phyloP scores from a whole-genome alignment of 2,329 filamentous ascomycete genomes.

The Macrophomina pseudophaseolina region DNA sequence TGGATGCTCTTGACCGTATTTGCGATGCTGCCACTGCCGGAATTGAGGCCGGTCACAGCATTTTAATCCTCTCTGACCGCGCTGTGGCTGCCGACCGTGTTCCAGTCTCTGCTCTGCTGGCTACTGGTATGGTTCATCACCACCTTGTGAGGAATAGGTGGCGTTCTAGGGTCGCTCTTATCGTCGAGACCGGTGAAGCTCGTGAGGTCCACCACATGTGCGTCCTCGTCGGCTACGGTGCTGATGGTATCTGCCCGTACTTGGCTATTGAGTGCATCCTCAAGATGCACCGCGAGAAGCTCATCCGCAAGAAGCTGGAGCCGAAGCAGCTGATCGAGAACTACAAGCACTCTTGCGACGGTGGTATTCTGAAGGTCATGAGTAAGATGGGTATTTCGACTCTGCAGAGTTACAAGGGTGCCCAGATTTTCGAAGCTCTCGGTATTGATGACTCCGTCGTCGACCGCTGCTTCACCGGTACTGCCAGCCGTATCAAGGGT shows the following conservation, averaged over 20 bases:
- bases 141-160: slow-evolving; percentile 95
- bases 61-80: slow-evolving; percentile 89
- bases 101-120: slow-evolving; percentile 82
- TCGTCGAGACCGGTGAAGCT: slow-evolving; percentile 92
- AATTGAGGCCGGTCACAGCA: slow-evolving; percentile 80
- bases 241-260: slow-evolving; percentile 92
- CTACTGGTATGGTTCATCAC: slow-evolving; percentile 93
- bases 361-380: slow-evolving; percentile 98
- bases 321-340: slow-evolving; percentile 87
- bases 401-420: slow-evolving; percentile 93
- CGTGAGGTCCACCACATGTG: slow-evolving; percentile 99
- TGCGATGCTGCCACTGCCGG: slow-evolving; percentile 83
- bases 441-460: slow-evolving; percentile 91
- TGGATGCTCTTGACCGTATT: slow-evolving; percentile 85
- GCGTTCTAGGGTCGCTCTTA: slow-evolving; percentile 83
- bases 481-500: slow-evolving; percentile 91
- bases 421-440: slow-evolving; percentile 95
- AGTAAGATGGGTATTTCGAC: slow-evolving; percentile 99
- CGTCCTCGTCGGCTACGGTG: slow-evolving; percentile 94
- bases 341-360: slow-evolving; percentile 96
- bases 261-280: slow-evolving; percentile 95
- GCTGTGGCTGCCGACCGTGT: slow-evolving; percentile 82
- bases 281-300: slow-evolving; percentile 91
- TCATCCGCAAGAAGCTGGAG: slow-evolving; percentile 87
- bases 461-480: slow-evolving; percentile 92